Percentiles rank a stretch among this genome's conserved stretches.
Evolutionary conservation across 306 rosid genomes (phyloP).

Genomic region (Senna tora): DNA sequence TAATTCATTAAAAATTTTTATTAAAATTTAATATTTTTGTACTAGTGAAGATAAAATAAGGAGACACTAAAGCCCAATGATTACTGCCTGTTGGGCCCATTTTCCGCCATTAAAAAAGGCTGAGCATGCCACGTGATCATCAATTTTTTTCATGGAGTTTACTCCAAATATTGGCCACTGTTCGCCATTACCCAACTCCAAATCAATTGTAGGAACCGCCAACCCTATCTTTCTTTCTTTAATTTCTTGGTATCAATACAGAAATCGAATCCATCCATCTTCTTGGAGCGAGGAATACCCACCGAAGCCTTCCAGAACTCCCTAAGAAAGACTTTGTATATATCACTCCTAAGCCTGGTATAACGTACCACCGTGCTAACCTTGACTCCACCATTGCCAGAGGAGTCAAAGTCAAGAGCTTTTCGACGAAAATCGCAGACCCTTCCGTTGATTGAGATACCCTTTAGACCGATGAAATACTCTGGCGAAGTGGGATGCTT

Average conservation of each 20-base stretch:
- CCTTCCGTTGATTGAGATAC: slow-evolving; percentile 1
- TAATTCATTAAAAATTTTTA: too few relatives aligned
- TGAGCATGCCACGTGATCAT: neutral
- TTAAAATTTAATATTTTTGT: too few relatives aligned
- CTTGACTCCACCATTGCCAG: slow-evolving; percentile 21
- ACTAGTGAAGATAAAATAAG: too few relatives aligned
- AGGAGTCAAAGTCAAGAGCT: neutral
- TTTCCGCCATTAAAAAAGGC: neutral
- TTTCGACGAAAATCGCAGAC: neutral
- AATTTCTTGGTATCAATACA: neutral
- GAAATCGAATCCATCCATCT: neutral
- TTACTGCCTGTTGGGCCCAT: neutral
- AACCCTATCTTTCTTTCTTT: neutral
- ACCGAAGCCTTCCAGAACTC: neutral
- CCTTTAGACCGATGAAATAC: neutral
- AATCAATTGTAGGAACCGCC: neutral
- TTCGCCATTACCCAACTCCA: neutral
- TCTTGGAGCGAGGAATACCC: neutral
- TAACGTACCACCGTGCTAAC: neutral
- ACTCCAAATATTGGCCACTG: neutral
- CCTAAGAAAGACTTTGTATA: neutral
- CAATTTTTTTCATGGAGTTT: neutral
- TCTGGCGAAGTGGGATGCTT: slow-evolving; percentile 4
- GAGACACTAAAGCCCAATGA: neutral
- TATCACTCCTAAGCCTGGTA: neutral